Evolutionary conservation across 1,284 basidiomycete species (phyloP), one percentile per base, ranked within the genome.

Genomic region (Fomitopsis palustris): DNA sequence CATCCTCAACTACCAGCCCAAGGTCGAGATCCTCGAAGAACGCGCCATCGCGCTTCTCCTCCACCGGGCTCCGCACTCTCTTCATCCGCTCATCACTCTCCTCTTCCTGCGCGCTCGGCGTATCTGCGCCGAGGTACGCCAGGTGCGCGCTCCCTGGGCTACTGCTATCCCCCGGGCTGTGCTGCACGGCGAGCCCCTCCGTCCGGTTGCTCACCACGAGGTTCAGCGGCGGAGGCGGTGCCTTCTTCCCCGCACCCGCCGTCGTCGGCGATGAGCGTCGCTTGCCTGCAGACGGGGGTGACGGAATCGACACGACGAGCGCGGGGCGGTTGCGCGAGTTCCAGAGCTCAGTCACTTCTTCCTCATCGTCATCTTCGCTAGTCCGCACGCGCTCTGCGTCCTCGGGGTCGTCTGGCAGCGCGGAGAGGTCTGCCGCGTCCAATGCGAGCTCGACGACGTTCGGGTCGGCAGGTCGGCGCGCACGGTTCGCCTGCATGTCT

Each of bases 1-100:
- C 62, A 45, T 75, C 77, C 54, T 86, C 84, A 16, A 58, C 23
- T n/a, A 8, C n/a, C 64, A 90, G 75, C 14, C 86, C 87, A 41
- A 90, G 76, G 65, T 90, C 86, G 56, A 90, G 73, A 61, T 88
- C 86, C 57, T 89, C 88, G 68, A 84, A 91, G 57, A 90, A 77
- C n/a, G 80, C 82, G 14, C 86, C 87, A 17, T 77, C 81, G 49
- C 88, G 77, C 72, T 86, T 88, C 62, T 85, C 81, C 56, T 85
- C 85, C 23, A 74, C 69, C 17, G 79, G 80, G 64, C 77, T 84
- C 55, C 79, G 75, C 19, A 58, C 64, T 42, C 58, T 61, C 23
- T 25, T 72, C 69, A 31, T 70, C 68, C 6, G 61, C 58, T 17
- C 55, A 42, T 58, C 53, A 19, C 42, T 27, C 10, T 42, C 41